phyloP scores from a whole-genome alignment of 306 rosid species.

The Vigna reflexopilosa region DNA sequence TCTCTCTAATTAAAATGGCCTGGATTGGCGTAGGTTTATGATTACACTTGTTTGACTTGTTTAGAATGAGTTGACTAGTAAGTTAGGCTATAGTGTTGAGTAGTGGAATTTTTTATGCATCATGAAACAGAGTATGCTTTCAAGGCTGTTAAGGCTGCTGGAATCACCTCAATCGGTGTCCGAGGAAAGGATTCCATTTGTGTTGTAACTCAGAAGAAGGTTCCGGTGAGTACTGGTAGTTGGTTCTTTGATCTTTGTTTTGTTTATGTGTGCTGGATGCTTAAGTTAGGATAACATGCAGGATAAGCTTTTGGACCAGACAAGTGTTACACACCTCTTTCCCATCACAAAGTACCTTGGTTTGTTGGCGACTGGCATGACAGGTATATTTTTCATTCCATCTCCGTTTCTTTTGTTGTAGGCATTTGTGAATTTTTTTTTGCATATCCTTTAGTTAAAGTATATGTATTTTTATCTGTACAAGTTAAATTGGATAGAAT shows the following conservation, averaged over 20 bases:
- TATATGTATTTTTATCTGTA: background rate
- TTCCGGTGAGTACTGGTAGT: conserved; percentile 74
- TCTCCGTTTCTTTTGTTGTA: background rate
- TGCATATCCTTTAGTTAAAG: background rate
- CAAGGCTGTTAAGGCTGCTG: conserved; percentile 96
- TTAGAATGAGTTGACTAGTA: conserved; percentile 28
- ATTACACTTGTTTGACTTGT: conserved; percentile 22
- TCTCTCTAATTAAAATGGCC: background rate
- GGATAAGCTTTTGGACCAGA: conserved; percentile 99
- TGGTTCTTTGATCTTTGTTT: conserved; percentile 29
- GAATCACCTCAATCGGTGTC: conserved; percentile 93
- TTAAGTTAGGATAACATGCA: conserved; percentile 48
- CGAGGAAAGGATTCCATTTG: conserved; percentile 94
- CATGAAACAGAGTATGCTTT: conserved; percentile 85
- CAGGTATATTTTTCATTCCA: conserved; percentile 52
- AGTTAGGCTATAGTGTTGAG: conserved; percentile 39
- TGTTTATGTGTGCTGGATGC: conserved; percentile 7
- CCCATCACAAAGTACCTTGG: conserved; percentile 93
- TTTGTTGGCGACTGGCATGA: conserved; percentile 96
- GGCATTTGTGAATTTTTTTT: background rate
- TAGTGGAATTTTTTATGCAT: conserved; percentile 44
- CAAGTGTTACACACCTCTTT: conserved; percentile 94
- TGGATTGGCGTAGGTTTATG: background rate
- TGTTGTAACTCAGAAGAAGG: conserved; percentile 98
- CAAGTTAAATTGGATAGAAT: conserved; percentile 11